These are phyloP conservation scores for Mesembryanthemum crystallinum DNA, from an alignment of 148 eudicot species.

Conservation along the genomic window DNA sequence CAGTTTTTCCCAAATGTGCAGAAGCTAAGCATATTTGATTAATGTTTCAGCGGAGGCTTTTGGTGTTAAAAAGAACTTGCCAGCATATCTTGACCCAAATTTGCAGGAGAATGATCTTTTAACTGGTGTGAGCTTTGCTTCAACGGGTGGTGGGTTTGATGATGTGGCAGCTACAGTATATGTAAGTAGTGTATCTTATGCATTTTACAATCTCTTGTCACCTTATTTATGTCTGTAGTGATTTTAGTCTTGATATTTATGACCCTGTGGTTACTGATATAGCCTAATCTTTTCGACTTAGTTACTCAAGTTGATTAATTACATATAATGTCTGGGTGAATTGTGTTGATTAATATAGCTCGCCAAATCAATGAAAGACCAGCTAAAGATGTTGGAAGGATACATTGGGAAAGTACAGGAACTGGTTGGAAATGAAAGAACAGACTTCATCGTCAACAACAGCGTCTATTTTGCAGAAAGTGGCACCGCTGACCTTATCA, in stretches of 20 bases:
- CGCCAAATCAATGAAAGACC: slow-evolving; percentile 25
- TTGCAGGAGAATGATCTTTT: slow-evolving; percentile 39
- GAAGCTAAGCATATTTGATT: not conserved
- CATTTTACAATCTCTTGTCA: no score
- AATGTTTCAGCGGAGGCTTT: slow-evolving; percentile 35
- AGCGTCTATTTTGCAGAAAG: slow-evolving; percentile 18
- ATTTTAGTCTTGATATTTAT: no score
- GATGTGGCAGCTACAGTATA: slow-evolving; percentile 40
- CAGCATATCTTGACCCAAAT: slow-evolving; percentile 50
- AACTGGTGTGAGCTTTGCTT: slow-evolving; percentile 76
- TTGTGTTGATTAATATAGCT: slow-evolving; percentile 12
- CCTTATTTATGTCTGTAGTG: no score
- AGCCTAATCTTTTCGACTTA: not conserved
- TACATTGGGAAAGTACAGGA: slow-evolving; percentile 28
- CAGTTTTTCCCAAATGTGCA: not conserved
- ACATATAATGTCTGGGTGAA: not conserved
- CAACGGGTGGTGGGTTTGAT: slow-evolving; percentile 63
- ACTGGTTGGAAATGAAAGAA: slow-evolving; percentile 33
- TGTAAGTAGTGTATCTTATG: slow-evolving; percentile 28
- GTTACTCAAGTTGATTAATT: not conserved
- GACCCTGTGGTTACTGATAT: not conserved
- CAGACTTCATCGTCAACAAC: slow-evolving; percentile 27
- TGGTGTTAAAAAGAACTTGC: slow-evolving; percentile 42
- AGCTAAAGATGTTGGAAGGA: slow-evolving; percentile 33
- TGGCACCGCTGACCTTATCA: slow-evolving; percentile 38